These are phyloP conservation scores for Monilinia fructicola DNA, from an alignment of 2,329 filamentous ascomycete genomes.

Conservation along the genomic window DNA sequence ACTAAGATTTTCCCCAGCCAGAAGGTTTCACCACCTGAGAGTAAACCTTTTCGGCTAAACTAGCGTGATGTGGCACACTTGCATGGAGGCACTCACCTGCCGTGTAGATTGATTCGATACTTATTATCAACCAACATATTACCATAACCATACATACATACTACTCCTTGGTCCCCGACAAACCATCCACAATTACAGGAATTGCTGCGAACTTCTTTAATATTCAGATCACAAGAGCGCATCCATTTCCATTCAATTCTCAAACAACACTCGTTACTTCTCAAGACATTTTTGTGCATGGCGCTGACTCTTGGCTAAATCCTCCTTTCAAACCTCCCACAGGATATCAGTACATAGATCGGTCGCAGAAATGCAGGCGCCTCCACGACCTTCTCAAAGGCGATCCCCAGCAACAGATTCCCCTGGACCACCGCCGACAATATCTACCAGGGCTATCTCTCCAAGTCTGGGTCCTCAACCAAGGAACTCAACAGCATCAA, in stretches of 20 bases:
- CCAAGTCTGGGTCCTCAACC: constrained; percentile 54
- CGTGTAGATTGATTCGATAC: constrained; percentile 8
- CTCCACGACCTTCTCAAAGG: constrained; percentile 58
- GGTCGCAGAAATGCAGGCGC: constrained; percentile 50
- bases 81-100: constrained; percentile 13
- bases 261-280: neutral
- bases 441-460: constrained; percentile 59
- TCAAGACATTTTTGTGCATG: constrained; percentile 11
- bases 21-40: constrained; percentile 16
- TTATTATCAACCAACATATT: neutral
- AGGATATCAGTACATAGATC: constrained; percentile 17
- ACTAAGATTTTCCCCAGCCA: constrained; percentile 14
- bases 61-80: constrained; percentile 18
- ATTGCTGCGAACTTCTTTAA: neutral
- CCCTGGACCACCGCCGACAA: constrained; percentile 53
- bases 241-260: neutral
- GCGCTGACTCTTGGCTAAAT: constrained; percentile 25
- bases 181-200: constrained; percentile 1
- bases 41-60: constrained; percentile 19
- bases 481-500: constrained; percentile 65
- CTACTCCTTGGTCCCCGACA: neutral
- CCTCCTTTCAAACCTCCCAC: neutral
- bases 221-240: neutral
- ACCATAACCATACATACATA: neutral
- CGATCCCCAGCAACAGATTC: constrained; percentile 64